Conservation (phyloP, 306 rosid genomes). For the Arachis stenosperma region DNA sequence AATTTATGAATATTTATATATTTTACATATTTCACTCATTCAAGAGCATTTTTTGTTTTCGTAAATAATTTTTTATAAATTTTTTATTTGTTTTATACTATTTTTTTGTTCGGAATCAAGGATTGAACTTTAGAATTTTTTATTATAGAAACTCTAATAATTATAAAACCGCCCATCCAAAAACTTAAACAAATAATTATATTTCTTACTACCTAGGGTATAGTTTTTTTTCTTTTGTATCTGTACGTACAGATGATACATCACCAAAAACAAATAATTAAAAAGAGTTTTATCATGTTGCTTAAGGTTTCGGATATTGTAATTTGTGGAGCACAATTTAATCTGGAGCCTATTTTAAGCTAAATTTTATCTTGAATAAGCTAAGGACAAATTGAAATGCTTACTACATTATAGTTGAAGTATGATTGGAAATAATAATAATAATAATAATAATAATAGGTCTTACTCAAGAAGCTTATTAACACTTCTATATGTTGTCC, state of each 20-base stretch:
- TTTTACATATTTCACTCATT: no score
- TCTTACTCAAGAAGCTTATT: slow-evolving; percentile 24
- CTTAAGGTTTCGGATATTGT: slow-evolving; percentile 13
- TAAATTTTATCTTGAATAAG: background rate
- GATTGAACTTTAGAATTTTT: no score
- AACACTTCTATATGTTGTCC: slow-evolving; percentile 22
- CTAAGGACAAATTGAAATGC: slow-evolving; percentile 15
- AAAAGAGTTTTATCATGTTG: background rate
- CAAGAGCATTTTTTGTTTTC: no score
- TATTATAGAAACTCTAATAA: no score
- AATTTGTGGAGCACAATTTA: slow-evolving; percentile 19
- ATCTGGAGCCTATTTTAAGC: background rate
- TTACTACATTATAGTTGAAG: slow-evolving; percentile 26
- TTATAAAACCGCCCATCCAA: no score
- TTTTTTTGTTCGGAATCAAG: no score
- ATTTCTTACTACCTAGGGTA: no score
- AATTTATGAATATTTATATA: no score
- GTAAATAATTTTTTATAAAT: no score
- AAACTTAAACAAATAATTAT: no score
- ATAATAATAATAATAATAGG: background rate
- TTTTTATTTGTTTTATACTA: no score
- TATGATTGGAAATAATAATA: slow-evolving; percentile 35
- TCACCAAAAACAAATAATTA: background rate
- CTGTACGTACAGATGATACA: background rate
- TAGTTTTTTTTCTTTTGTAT: background rate